Evolutionary conservation across 2,329 filamentous ascomycete species (phyloP), one percentile per base, ranked within the genome.

Genomic region (Beauveria scarabaeidicola): DNA sequence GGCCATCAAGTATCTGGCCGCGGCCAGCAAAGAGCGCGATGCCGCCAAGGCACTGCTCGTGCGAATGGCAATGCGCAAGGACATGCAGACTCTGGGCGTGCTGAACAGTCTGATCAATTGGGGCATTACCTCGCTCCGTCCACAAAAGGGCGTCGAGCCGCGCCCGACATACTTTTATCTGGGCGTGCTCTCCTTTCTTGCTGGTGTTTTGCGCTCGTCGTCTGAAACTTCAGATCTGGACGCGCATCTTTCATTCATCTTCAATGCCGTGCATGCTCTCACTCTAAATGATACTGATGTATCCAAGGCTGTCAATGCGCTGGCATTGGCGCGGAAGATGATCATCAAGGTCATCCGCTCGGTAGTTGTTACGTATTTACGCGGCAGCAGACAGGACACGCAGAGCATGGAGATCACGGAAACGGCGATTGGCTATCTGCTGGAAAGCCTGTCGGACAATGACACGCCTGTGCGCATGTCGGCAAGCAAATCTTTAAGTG

Each of bases 391-490:
- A 5, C 74, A 74, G 52, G 74, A 74, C 27, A 69, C 73, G 68
- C 65, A 68, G 13, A 74, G 75, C 55, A 78, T 76, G 4, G 81
- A 82, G 58, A 77, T 88, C 69, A 72, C 96, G 17, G 93, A 97
- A 73, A 86, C 87, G 32, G 83, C 89, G 5, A 91, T 99, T 65
- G 89, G 91, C 58, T 86, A 89, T 67, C 79, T 97, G 3, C 80
- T 99, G 3, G 87, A 90, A 61, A 81, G 82, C 13, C 77, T 97
- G 1, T 85, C 85, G 2, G 94, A 99, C 70, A 89, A 90, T 62
- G 92, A 97, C 67, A 97, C 92, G 0, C 91, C 91, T 0, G 92
- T 99, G 13, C 82, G 94, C 41, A 84, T 96, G 66, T 89, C 93
- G 36, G 90, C 93, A 21, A 96, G 91, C 71, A 99, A 99, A 74